Evolutionary conservation across 78 protist genomes (phyloP).

Genomic region (Cavenderia fasciculata): DNA sequence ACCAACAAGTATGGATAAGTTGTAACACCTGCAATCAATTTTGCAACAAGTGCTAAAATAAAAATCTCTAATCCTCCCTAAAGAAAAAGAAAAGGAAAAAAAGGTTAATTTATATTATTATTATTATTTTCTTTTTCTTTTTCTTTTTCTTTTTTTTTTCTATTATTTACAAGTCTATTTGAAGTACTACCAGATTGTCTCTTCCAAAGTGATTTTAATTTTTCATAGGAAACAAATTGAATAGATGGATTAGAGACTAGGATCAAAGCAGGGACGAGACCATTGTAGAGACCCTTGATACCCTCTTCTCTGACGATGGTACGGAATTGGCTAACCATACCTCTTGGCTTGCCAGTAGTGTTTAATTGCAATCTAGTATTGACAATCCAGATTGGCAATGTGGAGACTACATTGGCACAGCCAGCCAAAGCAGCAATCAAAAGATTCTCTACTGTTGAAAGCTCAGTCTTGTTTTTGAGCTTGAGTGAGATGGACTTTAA

Average conservation of each 20-base stretch:
- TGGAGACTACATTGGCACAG: constrained; percentile 57
- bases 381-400: constrained; percentile 77
- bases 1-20: constrained; percentile 82
- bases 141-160: too few species aligned
- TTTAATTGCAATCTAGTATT: constrained; percentile 66
- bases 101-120: not conserved
- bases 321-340: constrained; percentile 64
- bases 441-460: constrained; percentile 51
- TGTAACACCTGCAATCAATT: constrained; percentile 72
- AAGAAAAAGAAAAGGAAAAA: not conserved
- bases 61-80: constrained; percentile 44
- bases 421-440: constrained; percentile 60
- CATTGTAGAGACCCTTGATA: constrained; percentile 71
- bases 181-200: constrained; percentile 15
- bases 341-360: not conserved
- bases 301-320: constrained; percentile 70
- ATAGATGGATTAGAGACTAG: constrained; percentile 74
- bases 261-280: constrained; percentile 72
- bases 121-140: not conserved
- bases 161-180: too few species aligned
- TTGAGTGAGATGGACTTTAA: constrained; percentile 26
- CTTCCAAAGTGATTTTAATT: constrained; percentile 58
- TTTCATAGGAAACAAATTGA: constrained; percentile 75
- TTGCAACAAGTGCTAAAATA: constrained; percentile 76
- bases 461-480: constrained; percentile 3